Evolutionary conservation across 768 basidiomycete genomes (phyloP).

Genomic region (Suillus discolor): DNA sequence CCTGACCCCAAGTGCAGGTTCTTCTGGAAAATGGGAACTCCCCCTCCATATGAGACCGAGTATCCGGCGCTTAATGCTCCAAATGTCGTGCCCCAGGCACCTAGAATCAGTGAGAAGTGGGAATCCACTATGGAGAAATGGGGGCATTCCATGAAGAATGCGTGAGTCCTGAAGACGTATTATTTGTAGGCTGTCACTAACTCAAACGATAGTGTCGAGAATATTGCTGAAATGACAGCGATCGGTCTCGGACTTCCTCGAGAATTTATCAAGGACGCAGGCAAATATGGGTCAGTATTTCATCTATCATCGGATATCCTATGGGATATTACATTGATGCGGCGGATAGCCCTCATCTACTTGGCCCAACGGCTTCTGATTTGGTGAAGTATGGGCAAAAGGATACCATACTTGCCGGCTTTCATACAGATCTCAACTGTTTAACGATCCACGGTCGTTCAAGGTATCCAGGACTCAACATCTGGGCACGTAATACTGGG

Average conservation of each 20-base stretch:
- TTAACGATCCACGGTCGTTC: slow-evolving; percentile 90
- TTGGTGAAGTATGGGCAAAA: slow-evolving; percentile 74
- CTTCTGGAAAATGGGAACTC: slow-evolving; percentile 83
- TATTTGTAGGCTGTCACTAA: slow-evolving; percentile 3
- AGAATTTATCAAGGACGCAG: slow-evolving; percentile 76
- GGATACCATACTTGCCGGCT: slow-evolving; percentile 89
- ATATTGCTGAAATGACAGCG: slow-evolving; percentile 87
- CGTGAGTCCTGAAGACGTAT: slow-evolving; percentile 50
- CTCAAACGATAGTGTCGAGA: slow-evolving; percentile 67
- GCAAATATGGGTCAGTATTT: slow-evolving; percentile 72
- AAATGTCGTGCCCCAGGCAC: slow-evolving; percentile 78
- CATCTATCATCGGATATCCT: background rate
- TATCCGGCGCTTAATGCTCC: slow-evolving; percentile 79
- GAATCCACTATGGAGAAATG: slow-evolving; percentile 76
- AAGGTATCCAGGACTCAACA: slow-evolving; percentile 84
- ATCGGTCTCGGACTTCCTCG: slow-evolving; percentile 76
- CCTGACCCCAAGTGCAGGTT: slow-evolving; percentile 96
- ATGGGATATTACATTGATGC: background rate
- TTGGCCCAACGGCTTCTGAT: slow-evolving; percentile 94
- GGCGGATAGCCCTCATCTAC: slow-evolving; percentile 68
- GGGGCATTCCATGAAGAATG: slow-evolving; percentile 86
- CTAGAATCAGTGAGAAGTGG: slow-evolving; percentile 64
- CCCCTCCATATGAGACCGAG: slow-evolving; percentile 74
- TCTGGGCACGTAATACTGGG: slow-evolving; percentile 95
- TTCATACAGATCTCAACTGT: slow-evolving; percentile 94